These are phyloP conservation scores for Castanospermum australe DNA, from an alignment of 306 rosid species.

Conservation along the genomic window DNA sequence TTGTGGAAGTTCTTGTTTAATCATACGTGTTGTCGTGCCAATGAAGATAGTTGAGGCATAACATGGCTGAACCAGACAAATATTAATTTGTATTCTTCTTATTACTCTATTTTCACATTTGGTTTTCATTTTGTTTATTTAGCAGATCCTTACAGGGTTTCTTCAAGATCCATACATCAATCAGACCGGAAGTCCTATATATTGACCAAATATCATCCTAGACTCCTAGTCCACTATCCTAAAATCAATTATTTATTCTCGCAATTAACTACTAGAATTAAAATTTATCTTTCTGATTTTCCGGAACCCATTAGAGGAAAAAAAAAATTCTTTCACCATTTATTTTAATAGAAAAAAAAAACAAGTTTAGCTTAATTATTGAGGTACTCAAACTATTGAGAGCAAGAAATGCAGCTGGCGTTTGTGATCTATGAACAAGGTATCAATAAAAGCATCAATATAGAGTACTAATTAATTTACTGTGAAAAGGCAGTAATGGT, in stretches of 20 bases:
- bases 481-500: constrained; percentile 13
- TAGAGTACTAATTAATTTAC: not conserved
- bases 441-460: constrained; percentile 23
- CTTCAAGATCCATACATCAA: constrained; percentile 38
- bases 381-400: constrained; percentile 13
- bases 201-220: constrained; percentile 35
- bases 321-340: constrained; percentile 5
- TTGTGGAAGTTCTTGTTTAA: not conserved
- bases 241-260: constrained; percentile 21
- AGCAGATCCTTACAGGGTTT: constrained; percentile 6
- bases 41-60: constrained; percentile 21
- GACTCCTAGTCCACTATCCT: constrained; percentile 27
- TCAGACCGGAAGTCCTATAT: constrained; percentile 27
- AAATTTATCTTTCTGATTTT: constrained; percentile 14
- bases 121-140: constrained; percentile 21
- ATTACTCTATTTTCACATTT: constrained; percentile 18
- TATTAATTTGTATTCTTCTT: constrained; percentile 17
- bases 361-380: constrained; percentile 3
- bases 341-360: not conserved
- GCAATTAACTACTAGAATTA: constrained; percentile 4
- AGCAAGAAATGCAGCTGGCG: constrained; percentile 24
- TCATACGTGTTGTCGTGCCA: not conserved
- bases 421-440: constrained; percentile 11
- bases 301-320: constrained; percentile 15
- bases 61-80: constrained; percentile 35